phyloP scores from a whole-genome alignment of 2,329 filamentous ascomycete genomes.

The Emmonsiellopsis sp. region DNA sequence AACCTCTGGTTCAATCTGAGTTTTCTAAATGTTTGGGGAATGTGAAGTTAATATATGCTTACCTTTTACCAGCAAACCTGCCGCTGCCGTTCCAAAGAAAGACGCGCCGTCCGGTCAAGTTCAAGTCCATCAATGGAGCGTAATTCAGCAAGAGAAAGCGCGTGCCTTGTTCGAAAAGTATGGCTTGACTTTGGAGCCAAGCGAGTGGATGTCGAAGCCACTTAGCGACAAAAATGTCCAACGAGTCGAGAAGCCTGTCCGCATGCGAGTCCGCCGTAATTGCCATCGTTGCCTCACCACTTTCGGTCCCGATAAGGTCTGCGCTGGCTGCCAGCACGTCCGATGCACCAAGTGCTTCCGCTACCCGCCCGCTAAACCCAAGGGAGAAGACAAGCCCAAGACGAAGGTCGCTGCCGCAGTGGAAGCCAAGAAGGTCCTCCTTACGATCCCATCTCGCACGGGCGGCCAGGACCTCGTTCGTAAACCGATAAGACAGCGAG shows the following conservation, averaged over 20 bases:
- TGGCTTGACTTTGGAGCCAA: slow-evolving; percentile 34
- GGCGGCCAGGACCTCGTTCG: slow-evolving; percentile 64
- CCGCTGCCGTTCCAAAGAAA: slow-evolving; percentile 1
- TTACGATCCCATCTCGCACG: slow-evolving; percentile 52
- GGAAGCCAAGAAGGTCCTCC: slow-evolving; percentile 32
- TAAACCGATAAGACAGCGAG: slow-evolving; percentile 62
- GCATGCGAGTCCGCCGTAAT: slow-evolving; percentile 43
- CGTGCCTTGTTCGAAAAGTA: slow-evolving; percentile 40
- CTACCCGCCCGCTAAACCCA: slow-evolving; percentile 59
- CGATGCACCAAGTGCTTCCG: slow-evolving; percentile 75
- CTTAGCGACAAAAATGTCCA: slow-evolving; percentile 26
- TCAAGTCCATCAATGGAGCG: slow-evolving; percentile 24
- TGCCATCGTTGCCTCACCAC: slow-evolving; percentile 73
- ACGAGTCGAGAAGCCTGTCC: slow-evolving; percentile 37
- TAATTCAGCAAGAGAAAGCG: slow-evolving; percentile 35
- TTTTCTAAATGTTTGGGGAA: neutral
- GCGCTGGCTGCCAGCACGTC: slow-evolving; percentile 66
- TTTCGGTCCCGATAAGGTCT: slow-evolving; percentile 66
- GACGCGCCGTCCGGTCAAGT: slow-evolving; percentile 6
- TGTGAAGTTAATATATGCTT: neutral
- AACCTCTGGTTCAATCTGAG: slow-evolving; percentile 1
- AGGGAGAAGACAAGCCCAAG: slow-evolving; percentile 45
- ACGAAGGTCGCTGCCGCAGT: slow-evolving; percentile 15
- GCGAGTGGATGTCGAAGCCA: slow-evolving; percentile 30
- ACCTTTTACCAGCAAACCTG: slow-evolving; percentile 7